Conservation (phyloP, 2,329 filamentous ascomycete species). For the Raffaelea deltoideospora region DNA sequence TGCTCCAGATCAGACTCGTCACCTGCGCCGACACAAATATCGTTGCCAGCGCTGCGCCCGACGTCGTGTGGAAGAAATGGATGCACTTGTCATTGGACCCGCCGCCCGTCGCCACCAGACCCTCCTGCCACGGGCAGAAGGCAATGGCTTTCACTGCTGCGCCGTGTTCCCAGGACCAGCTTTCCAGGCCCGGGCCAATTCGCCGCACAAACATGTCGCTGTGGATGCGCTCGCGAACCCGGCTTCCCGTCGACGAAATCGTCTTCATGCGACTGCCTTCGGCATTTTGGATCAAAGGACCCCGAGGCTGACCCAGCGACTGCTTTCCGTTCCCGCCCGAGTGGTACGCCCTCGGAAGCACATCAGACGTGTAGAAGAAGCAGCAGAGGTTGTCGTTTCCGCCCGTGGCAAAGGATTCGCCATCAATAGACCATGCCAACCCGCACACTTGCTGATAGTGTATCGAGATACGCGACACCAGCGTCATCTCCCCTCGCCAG, state of each 20-base stretch:
- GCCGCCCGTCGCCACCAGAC: constrained; percentile 77
- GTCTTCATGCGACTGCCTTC: constrained; percentile 2
- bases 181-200: constrained; percentile 41
- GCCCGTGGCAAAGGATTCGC: constrained; percentile 66
- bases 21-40: constrained; percentile 91
- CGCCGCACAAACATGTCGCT: constrained; percentile 1
- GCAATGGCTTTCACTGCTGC: constrained; percentile 94
- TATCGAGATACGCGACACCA: constrained; percentile 61
- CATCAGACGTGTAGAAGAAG: constrained; percentile 55
- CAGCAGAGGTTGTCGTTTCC: constrained; percentile 86
- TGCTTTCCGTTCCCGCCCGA: neutral
- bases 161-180: constrained; percentile 61
- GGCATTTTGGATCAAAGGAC: neutral
- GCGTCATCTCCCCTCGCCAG: constrained; percentile 64
- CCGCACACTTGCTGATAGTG: constrained; percentile 89
- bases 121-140: constrained; percentile 87
- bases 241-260: neutral
- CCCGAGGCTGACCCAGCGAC: neutral
- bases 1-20: constrained; percentile 83
- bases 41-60: constrained; percentile 70
- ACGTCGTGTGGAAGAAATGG: constrained; percentile 82
- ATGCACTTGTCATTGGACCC: constrained; percentile 92
- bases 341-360: constrained; percentile 22
- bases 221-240: constrained; percentile 3
- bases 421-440: constrained; percentile 70